Evolutionary conservation across 2,329 filamentous ascomycete species (phyloP).

Genomic region (Aspergillus fructus): DNA sequence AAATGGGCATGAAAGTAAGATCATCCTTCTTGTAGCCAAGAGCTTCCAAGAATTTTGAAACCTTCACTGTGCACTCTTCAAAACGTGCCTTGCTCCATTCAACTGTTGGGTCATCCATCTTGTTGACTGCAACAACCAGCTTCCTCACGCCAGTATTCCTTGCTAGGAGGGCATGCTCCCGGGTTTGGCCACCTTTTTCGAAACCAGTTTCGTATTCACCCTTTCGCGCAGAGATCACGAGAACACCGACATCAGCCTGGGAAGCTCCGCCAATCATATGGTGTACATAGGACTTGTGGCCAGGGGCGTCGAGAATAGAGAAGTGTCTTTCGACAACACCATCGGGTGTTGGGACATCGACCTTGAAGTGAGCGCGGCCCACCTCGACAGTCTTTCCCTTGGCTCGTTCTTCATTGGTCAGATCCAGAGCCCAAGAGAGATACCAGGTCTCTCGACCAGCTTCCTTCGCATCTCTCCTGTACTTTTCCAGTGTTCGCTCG

Average conservation of each 20-base stretch:
- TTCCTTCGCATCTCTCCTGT: constrained; percentile 95
- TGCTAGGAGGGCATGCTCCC: constrained; percentile 95
- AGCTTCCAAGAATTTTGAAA: constrained; percentile 82
- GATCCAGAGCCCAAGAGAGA: constrained; percentile 94
- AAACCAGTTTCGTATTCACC: constrained; percentile 99
- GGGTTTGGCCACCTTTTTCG: constrained; percentile 92
- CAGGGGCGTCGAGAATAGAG: constrained; percentile 93
- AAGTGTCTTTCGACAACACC: constrained; percentile 79
- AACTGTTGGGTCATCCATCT: constrained; percentile 98
- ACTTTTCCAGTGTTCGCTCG: constrained; percentile 96
- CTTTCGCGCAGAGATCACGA: constrained; percentile 95
- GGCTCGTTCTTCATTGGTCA: constrained; percentile 92
- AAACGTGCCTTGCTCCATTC: constrained; percentile 93
- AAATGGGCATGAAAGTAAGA: constrained; percentile 93
- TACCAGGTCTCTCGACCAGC: constrained; percentile 98
- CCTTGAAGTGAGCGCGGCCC: constrained; percentile 93
- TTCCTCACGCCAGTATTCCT: constrained; percentile 99
- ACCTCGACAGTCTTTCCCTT: constrained; percentile 99
- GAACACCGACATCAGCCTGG: constrained; percentile 88
- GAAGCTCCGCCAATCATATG: constrained; percentile 97
- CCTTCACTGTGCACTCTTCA: constrained; percentile 88
- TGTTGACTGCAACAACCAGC: constrained; percentile 92
- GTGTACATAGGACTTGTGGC: constrained; percentile 96
- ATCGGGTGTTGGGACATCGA: constrained; percentile 44
- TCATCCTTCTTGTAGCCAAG: constrained; percentile 96